phyloP scores from a whole-genome alignment of 2,329 filamentous ascomycete species.

The Cucurbitaria berberidis region DNA sequence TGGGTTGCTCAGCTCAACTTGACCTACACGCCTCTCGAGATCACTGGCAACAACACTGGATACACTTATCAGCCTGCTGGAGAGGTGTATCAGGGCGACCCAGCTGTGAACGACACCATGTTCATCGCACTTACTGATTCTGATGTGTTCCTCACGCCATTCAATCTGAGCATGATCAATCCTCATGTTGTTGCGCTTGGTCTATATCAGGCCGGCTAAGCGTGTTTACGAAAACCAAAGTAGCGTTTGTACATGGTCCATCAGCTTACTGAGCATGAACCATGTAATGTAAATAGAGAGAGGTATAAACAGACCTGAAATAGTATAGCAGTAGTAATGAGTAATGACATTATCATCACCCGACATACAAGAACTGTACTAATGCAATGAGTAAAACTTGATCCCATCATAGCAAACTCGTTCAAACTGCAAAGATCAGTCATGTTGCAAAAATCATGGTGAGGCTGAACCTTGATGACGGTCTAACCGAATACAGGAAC shows the following conservation, averaged over 20 bases:
- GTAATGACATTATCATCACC: not conserved
- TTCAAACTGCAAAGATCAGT: too few relatives aligned
- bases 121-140: slow-evolving; percentile 77
- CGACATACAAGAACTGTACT: too few relatives aligned
- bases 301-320: not conserved
- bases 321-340: not conserved
- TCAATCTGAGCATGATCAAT: slow-evolving; percentile 76
- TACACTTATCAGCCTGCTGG: slow-evolving; percentile 76
- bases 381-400: too few relatives aligned
- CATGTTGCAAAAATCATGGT: too few relatives aligned
- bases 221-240: not conserved
- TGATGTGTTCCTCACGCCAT: slow-evolving; percentile 73
- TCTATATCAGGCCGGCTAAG: slow-evolving; percentile 78
- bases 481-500: slow-evolving; percentile 14
- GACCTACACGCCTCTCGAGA: slow-evolving; percentile 63
- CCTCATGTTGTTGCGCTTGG: slow-evolving; percentile 76
- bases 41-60: slow-evolving; percentile 67
- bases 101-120: slow-evolving; percentile 76
- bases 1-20: slow-evolving; percentile 76
- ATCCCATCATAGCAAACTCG: too few relatives aligned
- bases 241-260: not conserved
- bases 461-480: not conserved
- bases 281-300: not conserved
- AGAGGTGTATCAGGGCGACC: slow-evolving; percentile 70
- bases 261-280: slow-evolving; percentile 6